These are phyloP conservation scores for Picea glauca DNA, from an alignment of 75 land plant genomes.

Conservation along the genomic window DNA sequence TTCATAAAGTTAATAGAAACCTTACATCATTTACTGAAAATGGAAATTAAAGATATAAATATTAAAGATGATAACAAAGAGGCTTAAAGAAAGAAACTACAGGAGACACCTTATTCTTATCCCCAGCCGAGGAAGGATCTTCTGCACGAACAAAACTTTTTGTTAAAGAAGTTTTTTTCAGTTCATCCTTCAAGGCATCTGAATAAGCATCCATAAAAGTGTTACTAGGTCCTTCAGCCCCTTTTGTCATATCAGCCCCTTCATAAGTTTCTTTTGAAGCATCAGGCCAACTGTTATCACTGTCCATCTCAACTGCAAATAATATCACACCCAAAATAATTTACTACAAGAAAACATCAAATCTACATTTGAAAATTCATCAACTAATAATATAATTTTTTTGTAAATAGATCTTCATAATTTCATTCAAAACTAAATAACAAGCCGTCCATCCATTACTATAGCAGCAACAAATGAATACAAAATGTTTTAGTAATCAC, in stretches of 20 bases:
- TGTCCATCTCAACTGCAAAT: constrained; percentile 13
- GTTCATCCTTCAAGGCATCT: constrained; percentile 50
- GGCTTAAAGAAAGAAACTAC: not conserved
- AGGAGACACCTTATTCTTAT: constrained; percentile 7
- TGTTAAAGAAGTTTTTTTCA: constrained; percentile 49
- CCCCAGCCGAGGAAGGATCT: constrained; percentile 9
- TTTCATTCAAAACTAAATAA: not conserved
- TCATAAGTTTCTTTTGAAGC: constrained; percentile 16
- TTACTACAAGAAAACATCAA: too few relatives aligned
- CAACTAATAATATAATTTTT: not conserved
- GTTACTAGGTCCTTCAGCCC: constrained; percentile 12
- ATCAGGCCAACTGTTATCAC: constrained; percentile 2
- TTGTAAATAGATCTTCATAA: not conserved
- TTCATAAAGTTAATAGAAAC: not conserved
- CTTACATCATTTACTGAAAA: too few relatives aligned
- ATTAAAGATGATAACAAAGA: too few relatives aligned
- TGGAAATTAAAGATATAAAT: too few relatives aligned
- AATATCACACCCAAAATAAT: not conserved
- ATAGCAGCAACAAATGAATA: not conserved
- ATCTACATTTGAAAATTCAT: not conserved
- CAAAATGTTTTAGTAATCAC: not conserved
- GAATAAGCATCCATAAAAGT: constrained; percentile 71
- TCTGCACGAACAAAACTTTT: constrained; percentile 64
- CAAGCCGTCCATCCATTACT: not conserved
- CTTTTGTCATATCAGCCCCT: not conserved